Percentiles rank a stretch among this genome's conserved stretches.
phyloP scores from a whole-genome alignment of 2,329 filamentous ascomycete species.

The Aspergillus sp. region DNA sequence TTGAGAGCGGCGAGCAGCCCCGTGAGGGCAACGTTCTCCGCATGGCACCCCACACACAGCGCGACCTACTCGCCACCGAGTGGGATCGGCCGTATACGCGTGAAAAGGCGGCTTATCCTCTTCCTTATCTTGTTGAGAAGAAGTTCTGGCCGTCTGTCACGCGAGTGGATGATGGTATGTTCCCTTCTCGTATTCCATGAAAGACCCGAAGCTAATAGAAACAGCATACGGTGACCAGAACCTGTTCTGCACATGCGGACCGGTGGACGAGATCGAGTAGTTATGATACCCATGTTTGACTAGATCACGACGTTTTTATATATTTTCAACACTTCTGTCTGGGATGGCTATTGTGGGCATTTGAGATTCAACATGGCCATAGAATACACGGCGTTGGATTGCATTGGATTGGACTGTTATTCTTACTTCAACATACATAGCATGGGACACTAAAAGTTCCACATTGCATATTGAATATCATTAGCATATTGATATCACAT shows the following conservation, averaged over 20 bases:
- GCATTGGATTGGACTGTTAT: neutral
- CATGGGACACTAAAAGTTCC: neutral
- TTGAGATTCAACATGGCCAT: constrained; percentile 37
- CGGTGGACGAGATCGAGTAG: constrained; percentile 66
- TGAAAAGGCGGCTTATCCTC: constrained; percentile 84
- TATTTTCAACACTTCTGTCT: constrained; percentile 26
- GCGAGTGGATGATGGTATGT: constrained; percentile 83
- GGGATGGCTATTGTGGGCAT: constrained; percentile 18
- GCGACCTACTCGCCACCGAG: constrained; percentile 73
- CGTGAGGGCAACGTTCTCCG: constrained; percentile 82
- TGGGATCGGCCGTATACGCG: constrained; percentile 85
- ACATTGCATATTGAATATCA: neutral
- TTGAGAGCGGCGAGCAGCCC: constrained; percentile 79
- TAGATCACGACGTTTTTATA: constrained; percentile 21
- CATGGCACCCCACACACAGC: constrained; percentile 83
- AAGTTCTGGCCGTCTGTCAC: constrained; percentile 96
- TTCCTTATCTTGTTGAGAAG: constrained; percentile 84
- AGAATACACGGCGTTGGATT: constrained; percentile 27
- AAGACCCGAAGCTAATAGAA: constrained; percentile 28
- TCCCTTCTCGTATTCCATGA: neutral
- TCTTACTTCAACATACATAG: constrained; percentile 6
- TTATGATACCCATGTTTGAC: constrained; percentile 42
- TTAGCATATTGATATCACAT: neutral
- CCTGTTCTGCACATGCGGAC: constrained; percentile 92
- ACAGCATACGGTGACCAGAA: constrained; percentile 87